Percentiles rank a stretch among this genome's conserved stretches.
Conservation (phyloP, 2,329 filamentous ascomycete species). For the Ophiobolus disseminans region DNA sequence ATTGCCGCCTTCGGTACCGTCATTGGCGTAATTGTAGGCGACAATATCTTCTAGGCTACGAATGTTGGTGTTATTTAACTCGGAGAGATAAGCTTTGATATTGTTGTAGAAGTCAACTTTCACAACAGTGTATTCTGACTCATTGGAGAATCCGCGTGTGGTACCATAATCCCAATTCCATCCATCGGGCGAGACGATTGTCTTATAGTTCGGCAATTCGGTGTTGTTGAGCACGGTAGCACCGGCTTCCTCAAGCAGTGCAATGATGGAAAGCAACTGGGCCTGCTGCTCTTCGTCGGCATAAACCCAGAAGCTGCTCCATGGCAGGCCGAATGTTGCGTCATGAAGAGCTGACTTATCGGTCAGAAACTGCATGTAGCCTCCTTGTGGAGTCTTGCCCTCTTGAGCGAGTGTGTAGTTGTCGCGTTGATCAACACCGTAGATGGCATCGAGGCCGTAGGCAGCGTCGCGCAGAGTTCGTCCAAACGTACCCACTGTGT, state of each 20-base stretch:
- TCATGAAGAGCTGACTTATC: slow-evolving; percentile 62
- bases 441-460: slow-evolving; percentile 71
- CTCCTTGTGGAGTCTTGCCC: slow-evolving; percentile 60
- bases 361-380: slow-evolving; percentile 66
- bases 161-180: slow-evolving; percentile 78
- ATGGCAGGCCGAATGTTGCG: slow-evolving; percentile 73
- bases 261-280: slow-evolving; percentile 59
- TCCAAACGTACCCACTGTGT: slow-evolving; percentile 72
- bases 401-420: slow-evolving; percentile 69
- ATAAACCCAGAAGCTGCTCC: slow-evolving; percentile 73
- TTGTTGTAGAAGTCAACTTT: slow-evolving; percentile 76
- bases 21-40: slow-evolving; percentile 60
- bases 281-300: slow-evolving; percentile 63
- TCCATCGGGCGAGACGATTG: slow-evolving; percentile 68
- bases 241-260: slow-evolving; percentile 65
- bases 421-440: slow-evolving; percentile 67
- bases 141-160: slow-evolving; percentile 69
- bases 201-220: slow-evolving; percentile 69
- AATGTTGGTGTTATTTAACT: slow-evolving; percentile 60
- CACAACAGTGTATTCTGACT: slow-evolving; percentile 76
- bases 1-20: slow-evolving; percentile 70
- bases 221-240: slow-evolving; percentile 73
- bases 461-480: slow-evolving; percentile 73
- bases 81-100: slow-evolving; percentile 68
- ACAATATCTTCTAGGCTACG: slow-evolving; percentile 39